These are phyloP conservation scores for Picochlorum sp. DNA, from an alignment of 139 green algal species.

Conservation along the genomic window DNA sequence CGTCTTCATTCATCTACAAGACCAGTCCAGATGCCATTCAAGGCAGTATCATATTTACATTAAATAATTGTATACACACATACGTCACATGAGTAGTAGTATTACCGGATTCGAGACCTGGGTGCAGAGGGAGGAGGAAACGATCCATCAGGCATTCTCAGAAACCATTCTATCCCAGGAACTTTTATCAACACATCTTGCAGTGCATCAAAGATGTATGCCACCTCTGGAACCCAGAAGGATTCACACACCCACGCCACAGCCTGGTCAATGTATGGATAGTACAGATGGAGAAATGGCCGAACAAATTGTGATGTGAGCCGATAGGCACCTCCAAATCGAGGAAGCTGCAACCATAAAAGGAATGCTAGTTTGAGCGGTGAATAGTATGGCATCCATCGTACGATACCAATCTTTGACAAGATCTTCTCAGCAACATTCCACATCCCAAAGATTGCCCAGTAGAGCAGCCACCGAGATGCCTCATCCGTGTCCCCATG, in stretches of 20 bases:
- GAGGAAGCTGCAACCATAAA: conserved; percentile 46
- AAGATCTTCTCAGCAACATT: conserved; percentile 12
- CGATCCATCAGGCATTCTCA: conserved; percentile 20
- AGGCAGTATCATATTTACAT: too few species aligned
- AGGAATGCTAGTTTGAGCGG: conserved; percentile 44
- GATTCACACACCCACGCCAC: not conserved
- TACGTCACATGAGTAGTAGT: too few species aligned
- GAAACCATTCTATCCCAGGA: conserved; percentile 32
- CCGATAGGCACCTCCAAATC: conserved; percentile 7
- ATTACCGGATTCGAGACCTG: not conserved
- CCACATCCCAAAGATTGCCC: conserved; percentile 14
- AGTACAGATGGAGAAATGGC: not conserved
- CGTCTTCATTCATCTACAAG: too few species aligned
- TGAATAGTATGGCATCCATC: conserved; percentile 45
- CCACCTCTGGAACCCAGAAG: conserved; percentile 17
- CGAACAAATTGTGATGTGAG: conserved; percentile 6
- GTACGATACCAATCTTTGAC: not conserved
- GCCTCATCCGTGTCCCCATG: not conserved
- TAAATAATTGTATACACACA: too few species aligned
- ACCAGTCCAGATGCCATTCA: too few species aligned
- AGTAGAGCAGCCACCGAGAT: conserved; percentile 12
- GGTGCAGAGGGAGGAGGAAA: not conserved
- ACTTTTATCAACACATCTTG: conserved; percentile 6
- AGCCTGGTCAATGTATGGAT: conserved; percentile 9
- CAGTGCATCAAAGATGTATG: conserved; percentile 7